phyloP scores from a whole-genome alignment of 306 rosid species.

The Prosopis cineraria region DNA sequence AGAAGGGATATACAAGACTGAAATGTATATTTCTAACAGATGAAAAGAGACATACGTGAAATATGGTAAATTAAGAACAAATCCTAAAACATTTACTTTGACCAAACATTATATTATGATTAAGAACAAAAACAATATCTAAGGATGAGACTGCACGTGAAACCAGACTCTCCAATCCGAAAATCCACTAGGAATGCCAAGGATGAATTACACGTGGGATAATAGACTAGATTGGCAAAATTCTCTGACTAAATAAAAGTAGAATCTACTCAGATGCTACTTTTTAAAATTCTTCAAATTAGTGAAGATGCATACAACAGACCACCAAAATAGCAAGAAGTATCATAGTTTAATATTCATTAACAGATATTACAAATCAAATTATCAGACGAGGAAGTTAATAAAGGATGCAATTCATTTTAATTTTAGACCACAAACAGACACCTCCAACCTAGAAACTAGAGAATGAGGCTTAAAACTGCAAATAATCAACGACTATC shows the following conservation, averaged over 20 bases:
- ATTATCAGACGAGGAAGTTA: slow-evolving; percentile 16
- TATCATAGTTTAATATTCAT: neutral
- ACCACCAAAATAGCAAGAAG: neutral
- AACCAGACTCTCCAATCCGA: neutral
- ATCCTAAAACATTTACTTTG: neutral
- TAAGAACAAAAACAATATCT: neutral
- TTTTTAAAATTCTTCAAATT: slow-evolving; percentile 10
- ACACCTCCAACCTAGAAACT: slow-evolving; percentile 2
- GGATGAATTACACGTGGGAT: neutral
- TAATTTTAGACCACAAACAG: slow-evolving; percentile 7
- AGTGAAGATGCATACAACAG: neutral
- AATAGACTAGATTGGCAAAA: neutral
- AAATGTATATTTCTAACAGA: slow-evolving; percentile 5
- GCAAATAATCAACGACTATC: neutral
- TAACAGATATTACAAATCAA: neutral
- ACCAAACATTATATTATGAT: neutral
- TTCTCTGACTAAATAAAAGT: neutral
- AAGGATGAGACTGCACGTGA: neutral
- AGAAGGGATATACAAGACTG: neutral
- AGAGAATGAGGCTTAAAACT: neutral
- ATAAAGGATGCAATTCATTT: neutral
- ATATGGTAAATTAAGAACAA: too few relatives aligned
- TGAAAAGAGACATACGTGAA: too few relatives aligned
- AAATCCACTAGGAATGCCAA: neutral
- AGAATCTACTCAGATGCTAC: slow-evolving; percentile 2